phyloP scores from a whole-genome alignment of 768 basidiomycete genomes.

The Xerocomellus chrysenteron region DNA sequence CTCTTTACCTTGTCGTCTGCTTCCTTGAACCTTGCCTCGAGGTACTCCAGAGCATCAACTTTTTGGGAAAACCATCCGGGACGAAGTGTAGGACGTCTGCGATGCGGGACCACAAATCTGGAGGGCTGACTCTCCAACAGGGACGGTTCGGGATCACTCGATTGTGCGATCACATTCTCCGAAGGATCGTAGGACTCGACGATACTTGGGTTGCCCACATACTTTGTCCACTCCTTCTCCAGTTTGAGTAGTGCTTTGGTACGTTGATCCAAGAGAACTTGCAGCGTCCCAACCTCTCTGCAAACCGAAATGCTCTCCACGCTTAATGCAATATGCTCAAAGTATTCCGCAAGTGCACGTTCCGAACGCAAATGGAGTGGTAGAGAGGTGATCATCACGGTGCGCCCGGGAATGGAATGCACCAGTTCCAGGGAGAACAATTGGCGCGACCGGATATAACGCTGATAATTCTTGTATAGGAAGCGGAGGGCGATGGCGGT shows the following conservation, averaged over 20 bases:
- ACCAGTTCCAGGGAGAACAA: constrained; percentile 93
- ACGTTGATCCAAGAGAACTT: constrained; percentile 69
- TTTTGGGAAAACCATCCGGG: constrained; percentile 71
- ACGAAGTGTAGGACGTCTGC: constrained; percentile 72
- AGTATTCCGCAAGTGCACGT: constrained; percentile 85
- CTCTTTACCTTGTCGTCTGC: constrained; percentile 83
- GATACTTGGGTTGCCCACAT: constrained; percentile 91
- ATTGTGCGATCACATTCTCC: constrained; percentile 48
- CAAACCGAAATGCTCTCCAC: constrained; percentile 94
- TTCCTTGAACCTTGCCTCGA: constrained; percentile 75
- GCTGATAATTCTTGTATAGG: constrained; percentile 85
- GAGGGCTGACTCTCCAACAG: constrained; percentile 51
- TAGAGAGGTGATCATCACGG: constrained; percentile 82
- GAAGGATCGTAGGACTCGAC: constrained; percentile 78
- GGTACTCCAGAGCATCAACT: constrained; percentile 88
- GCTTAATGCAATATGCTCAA: constrained; percentile 80
- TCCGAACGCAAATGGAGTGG: constrained; percentile 86
- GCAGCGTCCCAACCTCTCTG: constrained; percentile 75
- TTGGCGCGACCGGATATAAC: constrained; percentile 88
- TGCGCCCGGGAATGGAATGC: constrained; percentile 91
- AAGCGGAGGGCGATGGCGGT: constrained; percentile 82
- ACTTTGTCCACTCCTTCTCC: constrained; percentile 84
- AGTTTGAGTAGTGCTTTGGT: constrained; percentile 78
- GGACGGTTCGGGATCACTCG: constrained; percentile 51
- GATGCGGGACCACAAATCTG: constrained; percentile 72